Evolutionary conservation across 2,329 filamentous ascomycete species (phyloP), one percentile per base, ranked within the genome.

Genomic region (Triangularia verruculosa): DNA sequence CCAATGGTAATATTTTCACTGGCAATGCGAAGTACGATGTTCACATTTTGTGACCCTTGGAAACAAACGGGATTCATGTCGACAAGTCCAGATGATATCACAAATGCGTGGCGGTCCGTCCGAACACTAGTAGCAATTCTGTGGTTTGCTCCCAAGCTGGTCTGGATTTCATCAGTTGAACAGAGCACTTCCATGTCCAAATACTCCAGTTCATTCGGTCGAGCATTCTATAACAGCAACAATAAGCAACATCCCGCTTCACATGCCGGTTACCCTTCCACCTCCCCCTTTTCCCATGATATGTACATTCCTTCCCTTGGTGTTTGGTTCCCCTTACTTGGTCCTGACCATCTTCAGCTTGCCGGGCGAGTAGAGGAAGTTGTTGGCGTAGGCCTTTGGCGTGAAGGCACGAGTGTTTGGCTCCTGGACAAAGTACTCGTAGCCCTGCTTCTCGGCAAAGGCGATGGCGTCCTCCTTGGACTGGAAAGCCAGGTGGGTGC

Each of bases 341-440:
- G 91, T 91, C 73, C 89, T 85, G 76, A 93, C 86, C 73, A 89
- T 86, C 85, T 97, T 98, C 76, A 98, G 82, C 85, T 94, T 95
- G 78, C 86, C 89, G 12, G 90, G 81, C 67, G 88, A 88, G 81
- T 96, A 93, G 68, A 93, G 75, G 78, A 98, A 99, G 82, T 98
- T 97, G 79, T 96, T 96, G 66, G 95, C 94, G 77, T 99, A 99
- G 11, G 92, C 90, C 86, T 99, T 99, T 66, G 93, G 91, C 15
- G 87, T 81, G 72, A 97, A 89, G 74, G 89, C 90, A 74, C 95
- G 88, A 78, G 87, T 86, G 74, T 97, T 96, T 34, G 95, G 94
- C 80, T 98, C 95, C 82, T 98, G 95, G 24, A 99, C 93, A 76
- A 95, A 98, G 79, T 97, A 99, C 76, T 99, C 94, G 76, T 99